phyloP scores from a whole-genome alignment of 495 filamentous ascomycete species.

The Hypoxylon subgilvum region DNA sequence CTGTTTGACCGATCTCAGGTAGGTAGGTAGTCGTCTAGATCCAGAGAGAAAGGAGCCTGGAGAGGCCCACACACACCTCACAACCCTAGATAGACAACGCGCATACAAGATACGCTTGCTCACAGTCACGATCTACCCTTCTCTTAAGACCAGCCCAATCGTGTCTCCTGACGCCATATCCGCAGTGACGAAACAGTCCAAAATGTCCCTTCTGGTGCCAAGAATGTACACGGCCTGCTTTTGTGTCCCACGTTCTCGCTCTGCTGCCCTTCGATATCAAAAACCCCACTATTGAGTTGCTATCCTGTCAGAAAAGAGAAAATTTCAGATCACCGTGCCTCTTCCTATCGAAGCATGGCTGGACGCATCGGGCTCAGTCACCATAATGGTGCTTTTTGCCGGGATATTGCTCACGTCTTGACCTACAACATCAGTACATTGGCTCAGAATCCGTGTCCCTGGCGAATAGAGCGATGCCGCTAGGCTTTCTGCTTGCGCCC shows the following conservation, averaged over 20 bases:
- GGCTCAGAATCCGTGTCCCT: constrained; percentile 25
- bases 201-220: constrained; percentile 29
- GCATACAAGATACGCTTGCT: constrained; percentile 33
- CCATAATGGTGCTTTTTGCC: constrained; percentile 35
- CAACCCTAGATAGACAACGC: constrained; percentile 25
- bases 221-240: constrained; percentile 24
- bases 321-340: constrained; percentile 31
- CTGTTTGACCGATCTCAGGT: constrained; percentile 30
- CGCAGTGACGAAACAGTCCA: constrained; percentile 29
- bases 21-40: constrained; percentile 27
- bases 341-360: constrained; percentile 36
- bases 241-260: constrained; percentile 33
- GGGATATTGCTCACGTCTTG: constrained; percentile 30
- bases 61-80: constrained; percentile 1
- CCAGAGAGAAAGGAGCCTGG: too few relatives aligned
- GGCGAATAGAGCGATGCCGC: constrained; percentile 36
- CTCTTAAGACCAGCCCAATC: constrained; percentile 31
- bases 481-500: constrained; percentile 32
- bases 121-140: constrained; percentile 34
- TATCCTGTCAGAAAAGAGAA: constrained; percentile 39
- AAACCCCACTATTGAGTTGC: constrained; percentile 35
- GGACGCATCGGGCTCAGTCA: constrained; percentile 35
- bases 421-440: constrained; percentile 27
- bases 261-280: constrained; percentile 27
- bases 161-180: constrained; percentile 39